A percentile compares a stretch with the other conserved stretches of the same genome.
Evolutionary conservation across 768 basidiomycete genomes (phyloP).

Genomic region (Gymnopilus junonius): DNA sequence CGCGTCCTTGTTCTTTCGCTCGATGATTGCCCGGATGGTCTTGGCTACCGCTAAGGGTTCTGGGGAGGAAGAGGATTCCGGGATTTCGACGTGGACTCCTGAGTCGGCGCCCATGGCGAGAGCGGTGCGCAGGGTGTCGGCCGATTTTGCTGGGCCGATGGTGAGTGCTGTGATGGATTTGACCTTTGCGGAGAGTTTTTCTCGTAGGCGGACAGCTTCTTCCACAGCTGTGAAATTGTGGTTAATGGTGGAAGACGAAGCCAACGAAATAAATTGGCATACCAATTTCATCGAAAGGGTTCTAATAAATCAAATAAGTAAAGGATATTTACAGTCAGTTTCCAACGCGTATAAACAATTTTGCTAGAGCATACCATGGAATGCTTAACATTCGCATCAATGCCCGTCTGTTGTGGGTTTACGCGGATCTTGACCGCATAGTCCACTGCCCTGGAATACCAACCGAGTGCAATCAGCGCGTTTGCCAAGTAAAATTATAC

Average conservation of each 20-base stretch:
- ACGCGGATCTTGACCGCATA: constrained; percentile 99
- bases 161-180: constrained; percentile 90
- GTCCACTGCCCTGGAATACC: constrained; percentile 75
- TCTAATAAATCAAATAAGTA: constrained; percentile 49
- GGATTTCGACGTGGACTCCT: constrained; percentile 87
- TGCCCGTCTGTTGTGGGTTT: constrained; percentile 91
- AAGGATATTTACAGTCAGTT: neutral
- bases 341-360: too few species aligned
- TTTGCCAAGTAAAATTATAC: neutral
- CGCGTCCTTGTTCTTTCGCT: constrained; percentile 49
- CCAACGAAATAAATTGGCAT: constrained; percentile 13
- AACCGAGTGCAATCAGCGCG: neutral
- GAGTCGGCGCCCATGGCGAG: constrained; percentile 98
- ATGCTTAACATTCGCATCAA: constrained; percentile 98
- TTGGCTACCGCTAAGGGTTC: constrained; percentile 94
- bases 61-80: constrained; percentile 71
- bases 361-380: constrained; percentile 85
- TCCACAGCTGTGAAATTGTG: constrained; percentile 73
- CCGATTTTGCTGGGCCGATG: constrained; percentile 90
- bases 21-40: constrained; percentile 77
- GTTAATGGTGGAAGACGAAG: neutral
- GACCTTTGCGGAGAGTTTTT: constrained; percentile 74
- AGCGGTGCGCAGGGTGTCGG: constrained; percentile 92
- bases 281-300: constrained; percentile 99
- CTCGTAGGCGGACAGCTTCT: constrained; percentile 94